Evolutionary conservation across 768 basidiomycete genomes (phyloP), one percentile per base, ranked within the genome.

Genomic region (Hypsizygus marmoreus): DNA sequence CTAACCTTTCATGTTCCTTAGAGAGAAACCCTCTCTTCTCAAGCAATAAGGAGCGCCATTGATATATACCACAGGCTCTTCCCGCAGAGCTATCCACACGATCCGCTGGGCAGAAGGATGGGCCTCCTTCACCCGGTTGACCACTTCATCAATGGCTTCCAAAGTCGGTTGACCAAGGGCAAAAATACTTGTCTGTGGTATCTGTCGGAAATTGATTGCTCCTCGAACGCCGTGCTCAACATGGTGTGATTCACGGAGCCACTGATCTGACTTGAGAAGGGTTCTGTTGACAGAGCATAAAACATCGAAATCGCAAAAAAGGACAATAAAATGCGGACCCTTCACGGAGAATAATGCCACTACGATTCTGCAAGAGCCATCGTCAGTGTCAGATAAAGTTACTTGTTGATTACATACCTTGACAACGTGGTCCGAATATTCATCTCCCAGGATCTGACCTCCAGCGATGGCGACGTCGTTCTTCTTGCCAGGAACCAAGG

Each of bases 1-100:
- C n/a, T n/a, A n/a, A 88, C 84, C 89, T 76, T 95, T 97, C 85
- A 98, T 92, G 60, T 99, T 98, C 33, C 97, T 75, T 23, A 99
- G 67, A 10, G 90, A 88, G 55, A 88, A 91, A 3, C 82, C 79
- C 59, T 95, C 91, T 47, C 92, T 73, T 49, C 95, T 77, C 62
- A 91, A 66, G 54, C 95, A 97, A 65, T 93, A 97, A 0, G 94
- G 91, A 13, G 84, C 80, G 23, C 95, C 95, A 58, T 97, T 95
- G 56, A 98, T 81, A 64, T 95, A 94, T 0, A 92, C 86, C 31
- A 95, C 79, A 1, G 93, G 93, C 58, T 93, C 90, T 59, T 97
- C 95, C 16, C 95, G 74, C n/a, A 99, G 69, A 12, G 91, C 92
- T 40, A 98, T 80, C 97, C 95, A 98, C 14, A 91, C 74, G 11